Percentiles rank a stretch among this genome's conserved stretches.
Conservation (phyloP, 2,329 filamentous ascomycete species). For the Ophiostoma populinum region DNA sequence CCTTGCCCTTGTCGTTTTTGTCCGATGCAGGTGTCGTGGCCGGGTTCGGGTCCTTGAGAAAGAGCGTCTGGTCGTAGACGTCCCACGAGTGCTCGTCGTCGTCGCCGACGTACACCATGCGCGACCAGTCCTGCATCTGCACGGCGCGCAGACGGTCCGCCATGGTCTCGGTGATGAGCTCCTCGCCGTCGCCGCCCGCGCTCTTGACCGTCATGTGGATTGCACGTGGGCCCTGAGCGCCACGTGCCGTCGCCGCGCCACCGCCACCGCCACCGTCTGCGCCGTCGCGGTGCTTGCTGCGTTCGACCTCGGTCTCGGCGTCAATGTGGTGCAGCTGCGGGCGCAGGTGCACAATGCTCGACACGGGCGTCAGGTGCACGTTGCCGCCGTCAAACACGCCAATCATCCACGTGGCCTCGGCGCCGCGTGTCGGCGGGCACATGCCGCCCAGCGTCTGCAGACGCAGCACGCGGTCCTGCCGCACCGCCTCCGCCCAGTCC, state of each 20-base stretch:
- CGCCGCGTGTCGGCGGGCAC: constrained; percentile 36
- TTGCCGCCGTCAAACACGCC: constrained; percentile 77
- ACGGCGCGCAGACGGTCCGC: constrained; percentile 58
- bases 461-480: constrained; percentile 54
- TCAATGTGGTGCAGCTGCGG: constrained; percentile 90
- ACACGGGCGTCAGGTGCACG: constrained; percentile 70
- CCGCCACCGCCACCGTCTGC: constrained; percentile 17
- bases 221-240: constrained; percentile 43
- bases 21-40: constrained; percentile 9
- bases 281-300: constrained; percentile 15
- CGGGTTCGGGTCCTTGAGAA: constrained; percentile 23
- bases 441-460: constrained; percentile 69
- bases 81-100: constrained; percentile 60
- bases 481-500: constrained; percentile 51
- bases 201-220: constrained; percentile 81
- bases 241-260: constrained; percentile 13
- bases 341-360: constrained; percentile 71
- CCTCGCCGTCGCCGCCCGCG: constrained; percentile 40
- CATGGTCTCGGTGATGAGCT: constrained; percentile 51
- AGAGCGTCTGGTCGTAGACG: constrained; percentile 57
- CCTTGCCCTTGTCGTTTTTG: constrained; percentile 15
- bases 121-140: constrained; percentile 68
- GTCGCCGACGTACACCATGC: constrained; percentile 66
- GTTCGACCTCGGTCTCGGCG: constrained; percentile 57
- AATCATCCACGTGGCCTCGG: constrained; percentile 72